Base-by-base conservation (phyloP, 768 basidiomycete species). In the Leccinum ochraceum region DNA sequence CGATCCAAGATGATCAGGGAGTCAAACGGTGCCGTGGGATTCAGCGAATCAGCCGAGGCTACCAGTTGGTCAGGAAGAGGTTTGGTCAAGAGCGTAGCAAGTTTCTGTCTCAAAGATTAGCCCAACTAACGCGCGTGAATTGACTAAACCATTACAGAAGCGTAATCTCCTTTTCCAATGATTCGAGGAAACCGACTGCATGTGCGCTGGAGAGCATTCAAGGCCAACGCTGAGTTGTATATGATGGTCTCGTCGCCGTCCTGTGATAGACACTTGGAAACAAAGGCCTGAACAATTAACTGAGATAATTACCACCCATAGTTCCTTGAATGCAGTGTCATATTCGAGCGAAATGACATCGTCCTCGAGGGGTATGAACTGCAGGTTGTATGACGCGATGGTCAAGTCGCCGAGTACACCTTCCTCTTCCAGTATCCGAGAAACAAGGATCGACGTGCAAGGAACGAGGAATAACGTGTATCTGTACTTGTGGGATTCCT, bases 331-430 rank as follows among this genome's bases (percentile, higher is more conserved):
- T 1, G 91, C 87, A 61, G 81, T 82, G 50, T 94, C 92, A 64
- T 88, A 76, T 77, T 99, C 97, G 32, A 99, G 76, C 3, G 94
- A 97, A 32, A 98, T 77, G 60, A 98, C 86, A 73, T 99, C 96
- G 17, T 93, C 89, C 60, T 95, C 95, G 37, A 98, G 68, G 14
- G 95, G 94, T 63, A 98, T 94, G 67, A 98, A 92, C 67, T 95
- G 94, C 28, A 99, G 81, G 72, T 93, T 92, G 75, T 94, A 95
- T 30, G 92, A 84, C 22, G 86, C 85, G 34, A 98, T 84, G 8
- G 84, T 87, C 50, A 99, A 81, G 68, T 98, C 95, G n/a, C 97
- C 97, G n/a, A 95, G 82, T 1, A 99, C 95, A n/a, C 96, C 97
- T 69, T 97, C 91, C 71, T 98, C 95, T 69, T 98, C 95, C 49